These are phyloP conservation scores for Dillenia suffruticosa DNA, from an alignment of 164 flowering plant genomes.

Conservation along the genomic window DNA sequence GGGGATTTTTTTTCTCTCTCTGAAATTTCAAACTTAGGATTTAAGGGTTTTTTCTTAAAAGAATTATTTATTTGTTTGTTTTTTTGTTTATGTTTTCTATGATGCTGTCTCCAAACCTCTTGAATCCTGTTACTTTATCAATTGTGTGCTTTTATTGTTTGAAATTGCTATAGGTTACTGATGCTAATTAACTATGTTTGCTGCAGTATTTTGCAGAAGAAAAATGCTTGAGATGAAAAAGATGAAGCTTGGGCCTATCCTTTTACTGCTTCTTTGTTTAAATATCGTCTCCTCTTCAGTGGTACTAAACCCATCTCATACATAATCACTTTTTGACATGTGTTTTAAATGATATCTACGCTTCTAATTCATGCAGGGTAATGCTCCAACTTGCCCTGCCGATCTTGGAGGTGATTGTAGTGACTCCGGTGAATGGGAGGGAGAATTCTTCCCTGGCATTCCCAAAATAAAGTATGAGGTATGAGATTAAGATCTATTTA, in stretches of 20 bases:
- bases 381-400: slow-evolving; percentile 78
- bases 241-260: slow-evolving; percentile 27
- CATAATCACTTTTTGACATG: neutral
- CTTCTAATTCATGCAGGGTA: slow-evolving; percentile 30
- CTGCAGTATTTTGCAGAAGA: slow-evolving; percentile 10
- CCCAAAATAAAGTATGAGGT: slow-evolving; percentile 95
- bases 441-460: slow-evolving; percentile 90
- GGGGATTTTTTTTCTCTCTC: too few species aligned
- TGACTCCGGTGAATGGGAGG: slow-evolving; percentile 72
- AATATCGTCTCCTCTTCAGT: slow-evolving; percentile 22
- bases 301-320: slow-evolving; percentile 24
- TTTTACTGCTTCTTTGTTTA: slow-evolving; percentile 34
- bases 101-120: too few species aligned
- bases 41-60: too few species aligned
- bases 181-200: neutral
- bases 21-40: too few species aligned
- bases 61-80: too few species aligned
- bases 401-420: slow-evolving; percentile 40
- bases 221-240: slow-evolving; percentile 7
- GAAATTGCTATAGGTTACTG: too few species aligned
- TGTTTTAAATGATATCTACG: neutral
- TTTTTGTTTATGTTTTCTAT: too few species aligned
- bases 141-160: too few species aligned
- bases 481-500: slow-evolving; percentile 1
- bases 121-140: too few species aligned